Evolutionary conservation across 305 asterid species (phyloP).

Genomic region (Stenogyne calaminthoides): DNA sequence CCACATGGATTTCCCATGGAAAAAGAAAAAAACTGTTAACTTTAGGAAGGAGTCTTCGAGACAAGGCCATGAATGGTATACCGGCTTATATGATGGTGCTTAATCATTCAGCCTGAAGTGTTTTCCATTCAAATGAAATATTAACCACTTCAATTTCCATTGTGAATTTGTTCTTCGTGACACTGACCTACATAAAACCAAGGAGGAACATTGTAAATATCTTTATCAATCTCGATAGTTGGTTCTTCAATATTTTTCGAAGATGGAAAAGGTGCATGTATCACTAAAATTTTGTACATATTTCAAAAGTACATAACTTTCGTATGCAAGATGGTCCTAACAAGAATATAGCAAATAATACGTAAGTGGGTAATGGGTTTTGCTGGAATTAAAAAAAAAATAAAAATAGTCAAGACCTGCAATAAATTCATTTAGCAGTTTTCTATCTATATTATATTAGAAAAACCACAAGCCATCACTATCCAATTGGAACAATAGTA

Average conservation of each 20-base stretch:
- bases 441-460: neutral
- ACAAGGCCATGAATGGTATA: constrained; percentile 36
- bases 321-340: neutral
- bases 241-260: neutral
- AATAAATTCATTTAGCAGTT: neutral
- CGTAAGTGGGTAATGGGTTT: neutral
- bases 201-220: neutral
- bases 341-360: neutral
- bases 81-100: constrained; percentile 1
- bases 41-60: constrained; percentile 33
- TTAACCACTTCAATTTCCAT: neutral
- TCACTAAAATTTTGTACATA: neutral
- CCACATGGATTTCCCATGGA: constrained; percentile 12
- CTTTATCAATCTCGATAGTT: neutral
- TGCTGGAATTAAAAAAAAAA: neutral
- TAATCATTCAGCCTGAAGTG: constrained; percentile 31
- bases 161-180: neutral
- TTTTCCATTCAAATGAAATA: constrained; percentile 1
- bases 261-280: neutral
- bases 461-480: neutral
- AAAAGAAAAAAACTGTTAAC: constrained; percentile 18
- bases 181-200: neutral
- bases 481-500: neutral
- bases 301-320: neutral
- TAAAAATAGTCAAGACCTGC: neutral